Percentiles rank a stretch among this genome's conserved stretches.
These are phyloP conservation scores for Drechslerella stenobrocha DNA, from an alignment of 2,329 filamentous ascomycete species.

Conservation along the genomic window DNA sequence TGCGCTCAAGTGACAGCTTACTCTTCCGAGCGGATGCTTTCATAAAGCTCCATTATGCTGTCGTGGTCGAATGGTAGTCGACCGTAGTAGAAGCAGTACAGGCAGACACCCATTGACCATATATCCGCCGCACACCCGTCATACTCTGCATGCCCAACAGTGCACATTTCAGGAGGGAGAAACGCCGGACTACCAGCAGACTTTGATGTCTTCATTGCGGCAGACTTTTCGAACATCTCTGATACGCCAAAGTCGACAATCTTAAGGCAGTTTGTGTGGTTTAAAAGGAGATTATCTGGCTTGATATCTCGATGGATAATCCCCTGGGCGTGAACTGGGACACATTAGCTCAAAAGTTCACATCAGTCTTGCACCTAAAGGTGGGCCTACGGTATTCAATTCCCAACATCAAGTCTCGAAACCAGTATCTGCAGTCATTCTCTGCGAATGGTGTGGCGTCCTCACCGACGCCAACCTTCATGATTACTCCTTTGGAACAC, in stretches of 20 bases:
- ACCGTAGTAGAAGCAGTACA: constrained; percentile 91
- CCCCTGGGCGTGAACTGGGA: constrained; percentile 83
- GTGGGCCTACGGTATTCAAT: constrained; percentile 86
- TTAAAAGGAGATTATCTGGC: constrained; percentile 90
- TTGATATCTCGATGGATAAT: constrained; percentile 98
- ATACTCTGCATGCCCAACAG: constrained; percentile 80
- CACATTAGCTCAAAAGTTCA: constrained; percentile 50
- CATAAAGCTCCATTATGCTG: constrained; percentile 81
- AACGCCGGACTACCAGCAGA: constrained; percentile 94
- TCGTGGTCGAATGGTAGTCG: constrained; percentile 80
- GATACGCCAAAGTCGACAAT: constrained; percentile 99
- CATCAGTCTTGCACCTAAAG: no score
- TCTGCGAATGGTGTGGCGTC: constrained; percentile 77
- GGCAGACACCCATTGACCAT: constrained; percentile 96
- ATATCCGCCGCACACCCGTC: constrained; percentile 90
- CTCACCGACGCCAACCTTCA: constrained; percentile 90
- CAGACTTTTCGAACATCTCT: constrained; percentile 92
- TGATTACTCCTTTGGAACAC: constrained; percentile 96
- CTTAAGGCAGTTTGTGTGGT: constrained; percentile 88
- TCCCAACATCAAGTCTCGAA: constrained; percentile 88
- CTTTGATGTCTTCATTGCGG: constrained; percentile 86
- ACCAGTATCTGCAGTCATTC: constrained; percentile 85
- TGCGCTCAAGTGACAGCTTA: constrained; percentile 23
- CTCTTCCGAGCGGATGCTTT: constrained; percentile 76
- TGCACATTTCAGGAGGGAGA: constrained; percentile 87